These are phyloP conservation scores for Geotrichum citri-aurantii DNA, from an alignment of 1,139 yeast species.

Conservation along the genomic window DNA sequence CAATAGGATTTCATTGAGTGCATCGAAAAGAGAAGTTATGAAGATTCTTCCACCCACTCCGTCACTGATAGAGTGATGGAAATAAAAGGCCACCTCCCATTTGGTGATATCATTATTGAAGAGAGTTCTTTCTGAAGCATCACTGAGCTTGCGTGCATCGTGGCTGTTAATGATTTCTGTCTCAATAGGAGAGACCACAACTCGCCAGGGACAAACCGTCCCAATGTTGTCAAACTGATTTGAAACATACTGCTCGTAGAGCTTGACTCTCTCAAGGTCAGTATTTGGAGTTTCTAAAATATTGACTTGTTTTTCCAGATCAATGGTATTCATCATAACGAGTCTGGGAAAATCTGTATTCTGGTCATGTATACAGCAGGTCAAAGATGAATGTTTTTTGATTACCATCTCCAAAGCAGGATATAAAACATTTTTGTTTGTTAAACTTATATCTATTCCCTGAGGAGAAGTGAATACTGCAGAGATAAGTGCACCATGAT, in stretches of 20 bases:
- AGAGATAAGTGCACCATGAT: not conserved
- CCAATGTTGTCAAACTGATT: not conserved
- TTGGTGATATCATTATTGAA: not conserved
- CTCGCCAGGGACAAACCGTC: constrained; percentile 1
- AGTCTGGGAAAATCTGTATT: not conserved
- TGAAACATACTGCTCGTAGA: not conserved
- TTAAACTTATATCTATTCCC: not conserved
- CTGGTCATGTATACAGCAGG: not conserved
- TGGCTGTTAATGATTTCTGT: not conserved
- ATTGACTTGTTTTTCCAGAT: not conserved
- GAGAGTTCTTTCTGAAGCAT: not conserved
- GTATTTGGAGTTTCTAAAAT: not conserved
- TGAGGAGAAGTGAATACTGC: not conserved
- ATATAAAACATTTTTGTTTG: not conserved
- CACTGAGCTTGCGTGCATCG: not conserved
- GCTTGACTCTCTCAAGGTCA: not conserved
- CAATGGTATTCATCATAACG: not conserved
- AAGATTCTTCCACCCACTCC: not conserved
- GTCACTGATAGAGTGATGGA: not conserved
- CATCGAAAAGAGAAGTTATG: not conserved
- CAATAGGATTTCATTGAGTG: not conserved
- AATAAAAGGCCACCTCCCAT: not conserved
- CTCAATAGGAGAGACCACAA: not conserved
- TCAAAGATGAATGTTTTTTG: not conserved
- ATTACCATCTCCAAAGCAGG: constrained; percentile 6